Conservation (phyloP, 164 flowering plant genomes). For the Chimonanthus salicifolius region DNA sequence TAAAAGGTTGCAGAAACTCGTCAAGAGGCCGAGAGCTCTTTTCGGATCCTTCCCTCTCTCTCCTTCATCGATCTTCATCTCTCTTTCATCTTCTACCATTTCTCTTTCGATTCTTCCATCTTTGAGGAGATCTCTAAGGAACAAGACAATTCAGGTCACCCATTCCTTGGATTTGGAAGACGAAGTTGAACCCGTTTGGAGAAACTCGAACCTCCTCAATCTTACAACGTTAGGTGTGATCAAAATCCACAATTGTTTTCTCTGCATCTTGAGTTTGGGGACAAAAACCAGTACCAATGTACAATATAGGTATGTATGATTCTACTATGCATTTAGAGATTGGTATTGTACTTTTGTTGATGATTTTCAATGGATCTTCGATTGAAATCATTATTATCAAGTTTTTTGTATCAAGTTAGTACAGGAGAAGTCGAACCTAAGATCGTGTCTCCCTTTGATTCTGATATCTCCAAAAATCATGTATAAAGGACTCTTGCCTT, state of each 20-base stretch:
- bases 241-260: not conserved
- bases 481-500: too few species aligned
- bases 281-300: too few species aligned
- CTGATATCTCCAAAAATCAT: too few species aligned
- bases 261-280: too few species aligned
- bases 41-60: not conserved
- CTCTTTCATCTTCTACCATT: not conserved
- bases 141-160: not conserved
- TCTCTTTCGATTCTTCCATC: not conserved
- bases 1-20: not conserved
- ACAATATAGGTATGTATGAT: too few species aligned
- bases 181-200: not conserved
- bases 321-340: too few species aligned
- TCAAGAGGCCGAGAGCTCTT: not conserved
- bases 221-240: not conserved
- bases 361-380: too few species aligned
- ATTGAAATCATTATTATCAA: too few species aligned
- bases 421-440: too few species aligned
- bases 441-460: too few species aligned
- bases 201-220: not conserved
- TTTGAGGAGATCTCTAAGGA: constrained; percentile 10
- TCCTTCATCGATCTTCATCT: not conserved
- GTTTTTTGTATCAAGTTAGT: too few species aligned
- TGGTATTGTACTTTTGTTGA: too few species aligned
- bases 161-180: not conserved